Evolutionary conservation across 2,329 filamentous ascomycete species (phyloP).

Genomic region (Sarocladium kiliense): DNA sequence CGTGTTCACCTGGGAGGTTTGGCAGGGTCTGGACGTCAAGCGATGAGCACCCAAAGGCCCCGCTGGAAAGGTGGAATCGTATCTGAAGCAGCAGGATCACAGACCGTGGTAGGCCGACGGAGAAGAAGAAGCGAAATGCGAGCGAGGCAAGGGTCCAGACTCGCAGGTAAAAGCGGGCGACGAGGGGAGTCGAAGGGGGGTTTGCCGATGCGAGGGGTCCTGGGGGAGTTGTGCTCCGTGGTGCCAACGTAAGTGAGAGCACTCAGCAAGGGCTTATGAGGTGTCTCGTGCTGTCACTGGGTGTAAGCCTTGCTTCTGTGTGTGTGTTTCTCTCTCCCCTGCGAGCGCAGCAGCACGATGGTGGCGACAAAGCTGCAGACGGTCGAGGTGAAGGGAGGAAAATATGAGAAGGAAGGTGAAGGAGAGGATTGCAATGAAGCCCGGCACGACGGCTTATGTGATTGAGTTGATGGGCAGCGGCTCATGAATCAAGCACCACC

Average conservation of each 20-base stretch:
- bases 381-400: neutral
- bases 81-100: neutral
- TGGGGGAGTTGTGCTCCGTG: neutral
- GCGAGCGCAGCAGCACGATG: neutral
- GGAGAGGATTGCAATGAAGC: no score
- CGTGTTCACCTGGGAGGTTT: slow-evolving; percentile 4
- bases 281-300: neutral
- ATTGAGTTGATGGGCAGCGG: neutral
- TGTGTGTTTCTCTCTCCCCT: neutral
- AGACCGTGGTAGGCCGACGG: neutral
- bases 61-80: neutral
- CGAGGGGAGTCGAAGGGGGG: neutral
- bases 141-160: slow-evolving; percentile 4
- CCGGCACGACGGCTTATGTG: neutral
- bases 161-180: neutral
- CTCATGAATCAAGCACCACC: slow-evolving; percentile 2
- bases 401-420: neutral
- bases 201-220: slow-evolving; percentile 2
- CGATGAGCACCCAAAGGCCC: neutral
- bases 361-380: neutral
- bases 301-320: neutral
- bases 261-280: neutral
- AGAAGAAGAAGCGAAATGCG: neutral
- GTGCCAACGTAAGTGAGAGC: neutral
- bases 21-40: neutral